Evolutionary conservation across 2,329 filamentous ascomycete genomes (phyloP).

Genomic region (Talaromyces pinophilus): DNA sequence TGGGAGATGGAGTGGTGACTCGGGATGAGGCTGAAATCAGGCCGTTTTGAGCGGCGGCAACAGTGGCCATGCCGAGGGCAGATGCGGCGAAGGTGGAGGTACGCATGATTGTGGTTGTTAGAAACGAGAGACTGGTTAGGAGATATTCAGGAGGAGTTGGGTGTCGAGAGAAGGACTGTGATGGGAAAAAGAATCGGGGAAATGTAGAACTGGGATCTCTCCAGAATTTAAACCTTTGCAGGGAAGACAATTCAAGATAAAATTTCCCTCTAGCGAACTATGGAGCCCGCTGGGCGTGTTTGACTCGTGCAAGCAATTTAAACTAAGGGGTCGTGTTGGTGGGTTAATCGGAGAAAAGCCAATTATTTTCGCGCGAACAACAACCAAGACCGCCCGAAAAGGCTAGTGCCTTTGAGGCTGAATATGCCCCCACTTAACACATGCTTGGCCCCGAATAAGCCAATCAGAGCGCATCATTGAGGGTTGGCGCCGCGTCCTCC

Average conservation of each 20-base stretch:
- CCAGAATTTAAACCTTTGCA: conserved; percentile 1
- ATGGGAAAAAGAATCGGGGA: not conserved
- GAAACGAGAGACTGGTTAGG: not conserved
- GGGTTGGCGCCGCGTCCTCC: not conserved
- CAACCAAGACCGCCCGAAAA: not conserved
- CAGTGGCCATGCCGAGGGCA: not conserved
- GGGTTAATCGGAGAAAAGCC: not conserved
- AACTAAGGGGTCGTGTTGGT: not conserved
- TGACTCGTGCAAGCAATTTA: not conserved
- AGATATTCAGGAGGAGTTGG: too few species aligned
- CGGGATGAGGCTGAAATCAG: not conserved
- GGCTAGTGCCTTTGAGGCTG: not conserved
- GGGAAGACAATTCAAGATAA: too few species aligned
- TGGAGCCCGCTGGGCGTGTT: not conserved
- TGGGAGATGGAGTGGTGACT: not conserved
- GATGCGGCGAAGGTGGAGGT: not conserved
- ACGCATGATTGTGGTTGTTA: not conserved
- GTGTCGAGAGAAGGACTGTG: not conserved
- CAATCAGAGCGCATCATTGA: not conserved
- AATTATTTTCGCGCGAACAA: not conserved
- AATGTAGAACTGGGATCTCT: not conserved
- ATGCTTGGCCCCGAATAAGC: not conserved
- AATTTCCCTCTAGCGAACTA: not conserved
- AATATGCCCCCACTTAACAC: not conserved
- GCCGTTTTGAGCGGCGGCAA: conserved; percentile 2